Evolutionary conservation across 1,284 basidiomycete species (phyloP).

Genomic region (Paramarasmius palmivorus): DNA sequence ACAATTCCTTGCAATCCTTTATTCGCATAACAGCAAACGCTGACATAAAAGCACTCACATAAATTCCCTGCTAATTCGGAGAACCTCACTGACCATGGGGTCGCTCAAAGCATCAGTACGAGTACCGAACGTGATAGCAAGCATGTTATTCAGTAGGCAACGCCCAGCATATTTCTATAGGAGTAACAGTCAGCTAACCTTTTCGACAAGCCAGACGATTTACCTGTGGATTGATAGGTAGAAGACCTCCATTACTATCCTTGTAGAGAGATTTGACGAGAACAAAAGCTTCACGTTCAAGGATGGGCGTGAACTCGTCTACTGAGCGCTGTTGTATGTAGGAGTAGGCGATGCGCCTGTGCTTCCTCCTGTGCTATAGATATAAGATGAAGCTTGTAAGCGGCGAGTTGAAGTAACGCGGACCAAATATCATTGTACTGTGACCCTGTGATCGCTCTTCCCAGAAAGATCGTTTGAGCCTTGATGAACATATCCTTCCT

Average conservation of each 20-base stretch:
- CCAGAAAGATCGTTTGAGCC: conserved; percentile 37
- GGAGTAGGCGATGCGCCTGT: conserved; percentile 36
- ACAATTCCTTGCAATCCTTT: conserved; percentile 10
- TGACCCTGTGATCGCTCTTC: conserved; percentile 39
- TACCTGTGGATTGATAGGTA: conserved; percentile 36
- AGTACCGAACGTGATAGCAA: conserved; percentile 35
- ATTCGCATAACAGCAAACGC: no score
- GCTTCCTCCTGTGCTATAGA: conserved; percentile 29
- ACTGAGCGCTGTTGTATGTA: conserved; percentile 34
- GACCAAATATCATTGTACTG: conserved; percentile 29
- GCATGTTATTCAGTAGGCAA: conserved; percentile 32
- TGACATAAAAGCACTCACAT: conserved; percentile 26
- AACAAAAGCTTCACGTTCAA: conserved; percentile 37
- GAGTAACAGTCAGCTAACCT: neutral
- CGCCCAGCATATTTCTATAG: neutral
- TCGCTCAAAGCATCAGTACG: conserved; percentile 31
- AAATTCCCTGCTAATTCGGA: conserved; percentile 35
- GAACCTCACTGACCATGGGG: conserved; percentile 31
- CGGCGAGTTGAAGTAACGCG: neutral
- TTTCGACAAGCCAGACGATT: neutral
- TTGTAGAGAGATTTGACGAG: conserved; percentile 35
- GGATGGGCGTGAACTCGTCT: conserved; percentile 28
- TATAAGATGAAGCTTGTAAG: neutral
- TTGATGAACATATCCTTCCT: conserved; percentile 44
- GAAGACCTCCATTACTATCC: conserved; percentile 27